Base-by-base conservation (phyloP, 257 asterid genomes). In the Henckelia pumila region DNA sequence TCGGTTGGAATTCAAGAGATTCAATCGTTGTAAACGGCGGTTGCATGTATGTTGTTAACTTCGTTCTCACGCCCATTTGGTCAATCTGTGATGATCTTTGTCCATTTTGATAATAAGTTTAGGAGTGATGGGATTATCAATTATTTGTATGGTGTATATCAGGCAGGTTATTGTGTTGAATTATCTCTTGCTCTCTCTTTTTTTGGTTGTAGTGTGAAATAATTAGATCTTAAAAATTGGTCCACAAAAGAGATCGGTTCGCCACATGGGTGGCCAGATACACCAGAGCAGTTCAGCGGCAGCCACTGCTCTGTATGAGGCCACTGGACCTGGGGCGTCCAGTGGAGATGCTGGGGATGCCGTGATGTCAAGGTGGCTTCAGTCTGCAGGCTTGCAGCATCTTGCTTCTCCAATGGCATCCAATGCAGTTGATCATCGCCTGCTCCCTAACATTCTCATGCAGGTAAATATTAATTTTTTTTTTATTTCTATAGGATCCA, bases 181-280 rank as follows among this genome's bases (percentile, higher is more conserved):
- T 28, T 7, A 30, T 30, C 10, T 30, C 9, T 30, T 7, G 9
- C 9, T 30, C 6, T 16, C 9, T 1, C 35, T 16, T 70, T 60
- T 72, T 25, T 52, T 62, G 60, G 71, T 61, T 73, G 79, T 73
- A 84, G 94, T 69, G 75, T 56, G 91, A 79, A 64, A 62, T 63
- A 71, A 73, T 28, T 28, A 86, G 92, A 86, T 85, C 91, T 85
- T 85, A 77, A 86, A 87, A 92, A 68, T 90, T 93, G 99, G 97
- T 84, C 99, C 99, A 16, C 99, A 88, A 79, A 89, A 90, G 83
- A 77, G 96, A 88, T 76, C 83, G 69, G 92, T 86, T 97, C 89
- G 96, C 89, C 99, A 86, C 97, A 82, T 85, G 83, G 97, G 97
- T 88, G 99, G 99, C 95, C 97, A 93, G 95, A 88, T 87, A 95